Base-by-base conservation (phyloP, 257 asterid species). In the Buddleja alternifolia region DNA sequence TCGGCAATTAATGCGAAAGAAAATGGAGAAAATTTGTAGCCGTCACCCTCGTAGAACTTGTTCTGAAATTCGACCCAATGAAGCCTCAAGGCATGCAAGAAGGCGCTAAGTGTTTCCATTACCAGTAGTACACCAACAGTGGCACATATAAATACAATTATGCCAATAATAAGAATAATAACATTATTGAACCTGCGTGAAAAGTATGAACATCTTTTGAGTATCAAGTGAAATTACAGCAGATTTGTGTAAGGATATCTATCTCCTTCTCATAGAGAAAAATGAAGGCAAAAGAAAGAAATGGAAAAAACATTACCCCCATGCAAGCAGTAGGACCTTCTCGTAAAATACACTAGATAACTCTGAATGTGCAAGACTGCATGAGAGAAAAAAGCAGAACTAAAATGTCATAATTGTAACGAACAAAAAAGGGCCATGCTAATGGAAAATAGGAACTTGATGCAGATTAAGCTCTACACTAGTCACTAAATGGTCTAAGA, bases 21-120 rank as follows among this genome's bases (percentile, higher is more conserved):
- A 76, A 74, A 83, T 4, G 92, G 92, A 65, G 61, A 60, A 67
- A 81, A 83, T 70, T 83, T 83, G 72, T 85, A 75, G 34, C 87
- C 92, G 45, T 83, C 87, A 69, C 89, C 88, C 78, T 78, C 82
- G 21, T 85, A 85, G 60, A 85, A 83, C 77, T 81, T 85, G 84
- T 56, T 70, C 74, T 85, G 91, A 53, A 83, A 83, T 71, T 85
- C 88, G 14, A 78, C 86, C 88, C 91, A 85, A 50, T 85, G 92
- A 76, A 85, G 88, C 70, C 85, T 72, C 78, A 81, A 70, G 21
- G 88, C 86, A 50, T 85, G 88, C 61, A 81, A 78, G 76, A 81
- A 85, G 17, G 92, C 92, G 64, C 88, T 85, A 0, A 83, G 80
- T 16, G 89, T 85, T 78, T 83, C 89, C 87, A 85, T 83, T 71